phyloP scores from a whole-genome alignment of 78 protist species.

The Anaeramoeba flamelloides region DNA sequence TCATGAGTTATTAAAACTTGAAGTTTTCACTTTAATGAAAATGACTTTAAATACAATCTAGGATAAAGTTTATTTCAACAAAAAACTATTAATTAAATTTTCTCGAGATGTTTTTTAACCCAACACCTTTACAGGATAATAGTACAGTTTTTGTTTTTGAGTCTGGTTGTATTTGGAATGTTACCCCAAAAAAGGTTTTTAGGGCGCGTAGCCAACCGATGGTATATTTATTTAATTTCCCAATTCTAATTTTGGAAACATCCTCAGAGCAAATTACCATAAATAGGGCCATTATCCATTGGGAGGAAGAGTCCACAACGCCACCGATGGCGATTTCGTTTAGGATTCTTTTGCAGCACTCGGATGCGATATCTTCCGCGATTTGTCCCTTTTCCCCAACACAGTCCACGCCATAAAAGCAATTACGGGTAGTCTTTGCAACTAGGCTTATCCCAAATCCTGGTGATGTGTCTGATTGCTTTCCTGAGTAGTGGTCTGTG shows the following conservation, averaged over 20 bases:
- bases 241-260: slow-evolving; percentile 61
- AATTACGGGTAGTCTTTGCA: slow-evolving; percentile 66
- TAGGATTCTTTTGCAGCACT: slow-evolving; percentile 35
- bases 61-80: too few relatives aligned
- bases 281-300: slow-evolving; percentile 43
- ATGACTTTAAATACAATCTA: too few relatives aligned
- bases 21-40: too few relatives aligned
- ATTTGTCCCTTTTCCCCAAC: slow-evolving; percentile 21
- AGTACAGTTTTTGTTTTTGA: background rate
- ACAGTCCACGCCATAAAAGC: slow-evolving; percentile 41
- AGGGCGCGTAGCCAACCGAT: slow-evolving; percentile 2
- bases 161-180: slow-evolving; percentile 13
- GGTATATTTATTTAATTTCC: slow-evolving; percentile 28
- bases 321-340: slow-evolving; percentile 62
- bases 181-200: slow-evolving; percentile 17
- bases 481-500: slow-evolving; percentile 67
- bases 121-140: slow-evolving; percentile 18
- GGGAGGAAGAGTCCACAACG: slow-evolving; percentile 52
- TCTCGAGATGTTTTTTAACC: slow-evolving; percentile 8
- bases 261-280: slow-evolving; percentile 76
- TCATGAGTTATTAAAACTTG: too few relatives aligned
- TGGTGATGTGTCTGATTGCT: slow-evolving; percentile 57
- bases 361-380: slow-evolving; percentile 63
- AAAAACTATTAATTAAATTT: too few relatives aligned
- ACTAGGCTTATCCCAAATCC: slow-evolving; percentile 65